These are phyloP conservation scores for Pseudogymnoascus sp. DNA, from an alignment of 2,329 filamentous ascomycete genomes.

Conservation along the genomic window DNA sequence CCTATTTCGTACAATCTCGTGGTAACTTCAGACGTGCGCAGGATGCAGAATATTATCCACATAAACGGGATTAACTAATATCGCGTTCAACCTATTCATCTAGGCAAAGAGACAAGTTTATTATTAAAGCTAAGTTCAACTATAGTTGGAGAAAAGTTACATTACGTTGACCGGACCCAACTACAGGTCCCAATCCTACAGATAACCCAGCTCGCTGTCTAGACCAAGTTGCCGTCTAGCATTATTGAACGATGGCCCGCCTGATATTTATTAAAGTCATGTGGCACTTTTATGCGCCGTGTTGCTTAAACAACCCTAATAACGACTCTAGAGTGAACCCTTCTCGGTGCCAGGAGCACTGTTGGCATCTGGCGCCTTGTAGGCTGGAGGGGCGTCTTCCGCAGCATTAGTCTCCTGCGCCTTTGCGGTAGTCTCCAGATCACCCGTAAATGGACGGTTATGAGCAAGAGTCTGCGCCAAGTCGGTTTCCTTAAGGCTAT, in stretches of 20 bases:
- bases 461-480: background rate
- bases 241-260: background rate
- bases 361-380: background rate
- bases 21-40: too few species aligned
- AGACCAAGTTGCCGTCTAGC: background rate
- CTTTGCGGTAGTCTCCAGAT: background rate
- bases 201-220: background rate
- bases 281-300: background rate
- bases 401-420: background rate
- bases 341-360: background rate
- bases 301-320: background rate
- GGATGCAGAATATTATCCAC: too few species aligned
- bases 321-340: slow-evolving; percentile 1
- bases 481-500: background rate
- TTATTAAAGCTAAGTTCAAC: slow-evolving; percentile 3
- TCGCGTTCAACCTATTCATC: background rate
- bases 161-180: background rate
- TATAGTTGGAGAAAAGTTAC: background rate
- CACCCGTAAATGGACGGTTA: background rate
- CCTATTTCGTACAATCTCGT: too few species aligned
- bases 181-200: background rate
- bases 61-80: background rate
- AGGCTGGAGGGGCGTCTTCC: background rate
- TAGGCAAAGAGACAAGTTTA: background rate
- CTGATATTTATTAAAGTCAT: background rate